A percentile compares a stretch with the other conserved stretches of the same genome.
Evolutionary conservation across 179 eudicot species (phyloP).

Genomic region (Spergularia azorica): DNA sequence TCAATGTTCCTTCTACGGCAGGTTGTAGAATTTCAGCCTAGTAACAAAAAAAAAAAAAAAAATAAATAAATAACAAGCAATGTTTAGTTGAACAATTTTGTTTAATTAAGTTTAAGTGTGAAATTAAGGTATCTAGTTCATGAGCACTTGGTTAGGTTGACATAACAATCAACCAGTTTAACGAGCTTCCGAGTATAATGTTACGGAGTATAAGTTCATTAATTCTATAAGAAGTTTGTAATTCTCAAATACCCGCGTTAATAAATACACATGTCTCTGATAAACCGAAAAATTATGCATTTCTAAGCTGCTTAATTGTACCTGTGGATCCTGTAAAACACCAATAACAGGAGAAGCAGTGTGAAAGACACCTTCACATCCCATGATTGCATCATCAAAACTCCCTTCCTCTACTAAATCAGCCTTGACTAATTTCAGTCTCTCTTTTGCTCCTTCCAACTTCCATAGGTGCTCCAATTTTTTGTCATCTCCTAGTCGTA

Average conservation of each 20-base stretch:
- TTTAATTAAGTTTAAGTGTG: too few relatives aligned
- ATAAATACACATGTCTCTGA: too few relatives aligned
- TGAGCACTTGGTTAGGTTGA: too few relatives aligned
- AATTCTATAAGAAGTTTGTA: too few relatives aligned
- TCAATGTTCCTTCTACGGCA: conserved; percentile 82
- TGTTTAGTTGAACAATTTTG: not conserved
- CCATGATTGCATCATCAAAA: conserved; percentile 75
- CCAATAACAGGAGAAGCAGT: conserved; percentile 83
- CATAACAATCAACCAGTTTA: too few relatives aligned
- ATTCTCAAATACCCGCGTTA: too few relatives aligned
- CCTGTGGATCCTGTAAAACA: conserved; percentile 58
- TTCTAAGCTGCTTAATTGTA: conserved; percentile 3
- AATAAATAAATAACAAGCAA: not conserved
- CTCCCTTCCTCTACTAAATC: conserved; percentile 82
- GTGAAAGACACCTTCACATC: conserved; percentile 88
- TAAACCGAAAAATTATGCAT: too few relatives aligned
- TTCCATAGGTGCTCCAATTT: conserved; percentile 74
- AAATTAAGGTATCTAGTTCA: too few relatives aligned
- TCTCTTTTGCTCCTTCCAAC: conserved; percentile 89
- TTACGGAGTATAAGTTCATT: too few relatives aligned
- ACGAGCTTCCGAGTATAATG: too few relatives aligned
- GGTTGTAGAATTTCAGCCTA: conserved; percentile 83
- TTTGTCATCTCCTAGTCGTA: conserved; percentile 48
- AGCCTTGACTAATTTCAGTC: conserved; percentile 63
- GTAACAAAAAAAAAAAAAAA: not conserved